Evolutionary conservation across 164 flowering plant species (phyloP).

Genomic region (Brasenia schreberi): DNA sequence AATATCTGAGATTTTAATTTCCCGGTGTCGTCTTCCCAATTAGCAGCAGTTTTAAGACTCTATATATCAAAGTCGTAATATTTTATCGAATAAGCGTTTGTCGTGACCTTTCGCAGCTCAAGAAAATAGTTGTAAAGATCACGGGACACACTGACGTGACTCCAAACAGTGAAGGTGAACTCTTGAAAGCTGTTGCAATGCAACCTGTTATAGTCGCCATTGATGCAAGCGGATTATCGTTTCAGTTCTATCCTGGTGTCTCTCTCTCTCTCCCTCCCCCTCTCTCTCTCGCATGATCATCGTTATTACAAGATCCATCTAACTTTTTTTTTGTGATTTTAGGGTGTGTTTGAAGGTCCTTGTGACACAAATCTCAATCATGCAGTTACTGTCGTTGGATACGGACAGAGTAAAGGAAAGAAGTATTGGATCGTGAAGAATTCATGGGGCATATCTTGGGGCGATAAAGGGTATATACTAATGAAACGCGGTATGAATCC

Average conservation of each 20-base stretch:
- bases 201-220: conserved; percentile 9
- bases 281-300: too few relatives aligned
- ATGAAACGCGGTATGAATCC: conserved; percentile 16
- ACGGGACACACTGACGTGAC: not conserved
- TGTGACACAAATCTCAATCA: conserved; percentile 5
- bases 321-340: not conserved
- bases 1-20: too few relatives aligned
- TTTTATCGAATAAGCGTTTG: not conserved
- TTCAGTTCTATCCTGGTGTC: conserved; percentile 1
- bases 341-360: not conserved
- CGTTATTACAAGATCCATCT: not conserved
- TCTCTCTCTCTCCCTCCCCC: too few relatives aligned
- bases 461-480: conserved; percentile 30
- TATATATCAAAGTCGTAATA: too few relatives aligned
- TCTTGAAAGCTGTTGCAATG: conserved; percentile 4
- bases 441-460: conserved; percentile 30
- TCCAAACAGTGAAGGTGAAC: conserved; percentile 1
- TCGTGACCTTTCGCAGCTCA: not conserved
- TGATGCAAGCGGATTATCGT: conserved; percentile 1
- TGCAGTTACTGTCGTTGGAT: conserved; percentile 32
- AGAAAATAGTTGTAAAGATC: not conserved
- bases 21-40: not conserved
- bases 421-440: conserved; percentile 34
- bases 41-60: not conserved
- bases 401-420: conserved; percentile 23